Evolutionary conservation across 768 basidiomycete species (phyloP).

Genomic region (Boletus bicolor): DNA sequence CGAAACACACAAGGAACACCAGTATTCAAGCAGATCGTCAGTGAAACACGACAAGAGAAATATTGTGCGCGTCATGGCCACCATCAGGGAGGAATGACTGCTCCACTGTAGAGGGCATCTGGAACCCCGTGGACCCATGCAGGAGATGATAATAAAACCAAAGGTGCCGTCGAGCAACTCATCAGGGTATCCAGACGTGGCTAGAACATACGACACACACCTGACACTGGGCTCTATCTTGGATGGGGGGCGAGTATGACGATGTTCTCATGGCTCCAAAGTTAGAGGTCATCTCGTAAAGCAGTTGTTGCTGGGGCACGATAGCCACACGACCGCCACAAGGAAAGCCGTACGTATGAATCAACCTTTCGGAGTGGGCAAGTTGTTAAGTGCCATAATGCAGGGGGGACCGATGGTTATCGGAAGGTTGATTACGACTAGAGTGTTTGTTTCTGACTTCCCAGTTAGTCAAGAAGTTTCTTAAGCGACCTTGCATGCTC

Average conservation of each 20-base stretch:
- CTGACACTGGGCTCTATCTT: neutral
- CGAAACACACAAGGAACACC: neutral
- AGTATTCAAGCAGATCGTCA: neutral
- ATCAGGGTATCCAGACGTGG: neutral
- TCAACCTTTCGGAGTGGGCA: neutral
- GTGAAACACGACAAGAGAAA: neutral
- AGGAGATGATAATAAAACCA: neutral
- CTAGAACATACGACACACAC: neutral
- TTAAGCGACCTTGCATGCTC: neutral
- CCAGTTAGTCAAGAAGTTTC: neutral
- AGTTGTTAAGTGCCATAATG: neutral
- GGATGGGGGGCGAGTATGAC: neutral
- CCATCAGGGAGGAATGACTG: neutral
- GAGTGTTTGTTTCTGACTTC: neutral
- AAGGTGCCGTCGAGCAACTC: neutral
- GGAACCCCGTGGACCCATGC: neutral
- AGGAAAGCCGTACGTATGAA: conserved; percentile 4
- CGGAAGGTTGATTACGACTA: neutral
- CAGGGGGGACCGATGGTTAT: neutral
- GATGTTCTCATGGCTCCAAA: neutral
- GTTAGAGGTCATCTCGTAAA: neutral
- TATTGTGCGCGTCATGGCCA: neutral
- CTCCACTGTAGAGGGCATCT: neutral
- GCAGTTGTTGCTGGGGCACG: neutral
- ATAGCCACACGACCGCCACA: conserved; percentile 9